Evolutionary conservation across 2,329 filamentous ascomycete species (phyloP).

Genomic region (Nemania sp.): DNA sequence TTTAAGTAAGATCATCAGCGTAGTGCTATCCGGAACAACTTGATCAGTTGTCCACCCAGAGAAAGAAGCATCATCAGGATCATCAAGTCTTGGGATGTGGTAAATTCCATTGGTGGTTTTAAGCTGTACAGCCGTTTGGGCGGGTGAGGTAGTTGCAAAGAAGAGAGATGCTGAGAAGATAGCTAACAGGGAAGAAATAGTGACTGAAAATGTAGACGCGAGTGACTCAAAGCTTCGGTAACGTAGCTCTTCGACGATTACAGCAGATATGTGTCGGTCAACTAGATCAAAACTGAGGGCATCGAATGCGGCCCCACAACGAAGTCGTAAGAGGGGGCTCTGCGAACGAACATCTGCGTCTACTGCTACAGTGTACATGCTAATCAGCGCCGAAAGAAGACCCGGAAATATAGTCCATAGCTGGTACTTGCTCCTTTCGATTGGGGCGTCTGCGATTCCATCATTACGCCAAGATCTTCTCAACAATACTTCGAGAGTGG

Average conservation of each 20-base stretch:
- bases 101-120: conserved; percentile 2
- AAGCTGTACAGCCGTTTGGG: neutral
- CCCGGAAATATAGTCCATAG: conserved; percentile 4
- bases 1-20: neutral
- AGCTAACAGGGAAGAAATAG: neutral
- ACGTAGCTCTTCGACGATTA: neutral
- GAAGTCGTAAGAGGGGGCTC: neutral
- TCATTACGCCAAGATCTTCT: neutral
- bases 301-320: neutral
- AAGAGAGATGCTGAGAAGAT: conserved; percentile 12
- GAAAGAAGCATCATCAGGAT: no score
- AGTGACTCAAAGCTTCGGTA: neutral
- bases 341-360: conserved; percentile 4
- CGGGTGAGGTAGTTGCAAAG: neutral
- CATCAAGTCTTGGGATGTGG: neutral
- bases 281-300: conserved; percentile 1
- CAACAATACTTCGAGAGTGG: neutral
- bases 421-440: neutral
- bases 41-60: no score
- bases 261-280: neutral
- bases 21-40: neutral
- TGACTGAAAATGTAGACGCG: conserved; percentile 1
- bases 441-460: neutral
- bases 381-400: neutral
- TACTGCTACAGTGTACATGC: conserved; percentile 1